Evolutionary conservation across 2,329 filamentous ascomycete species (phyloP).

Genomic region (Fusarium drepaniforme): DNA sequence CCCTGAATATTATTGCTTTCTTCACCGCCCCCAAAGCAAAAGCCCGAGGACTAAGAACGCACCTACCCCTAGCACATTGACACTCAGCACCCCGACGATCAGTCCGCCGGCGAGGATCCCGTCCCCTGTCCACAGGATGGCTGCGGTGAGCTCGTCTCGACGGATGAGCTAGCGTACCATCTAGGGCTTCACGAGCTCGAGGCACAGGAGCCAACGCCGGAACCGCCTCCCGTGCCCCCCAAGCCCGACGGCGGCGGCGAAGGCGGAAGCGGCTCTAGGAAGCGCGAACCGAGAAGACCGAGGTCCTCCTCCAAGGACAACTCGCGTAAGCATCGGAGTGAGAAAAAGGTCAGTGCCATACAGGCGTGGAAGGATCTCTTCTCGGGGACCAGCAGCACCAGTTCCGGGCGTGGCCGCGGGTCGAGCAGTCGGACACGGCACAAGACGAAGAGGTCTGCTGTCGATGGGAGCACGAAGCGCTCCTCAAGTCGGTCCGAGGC

Average conservation of each 20-base stretch:
- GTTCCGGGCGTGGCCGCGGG: conserved; percentile 18
- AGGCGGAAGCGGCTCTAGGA: neutral
- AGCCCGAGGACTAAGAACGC: conserved; percentile 24
- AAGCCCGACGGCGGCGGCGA: neutral
- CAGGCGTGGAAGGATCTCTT: conserved; percentile 43
- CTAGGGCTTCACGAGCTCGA: conserved; percentile 45
- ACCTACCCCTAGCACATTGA: conserved; percentile 44
- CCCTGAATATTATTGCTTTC: conserved; percentile 3
- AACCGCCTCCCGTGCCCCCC: conserved; percentile 19
- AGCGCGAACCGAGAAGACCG: neutral
- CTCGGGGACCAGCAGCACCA: conserved; percentile 7
- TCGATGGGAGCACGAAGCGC: conserved; percentile 16
- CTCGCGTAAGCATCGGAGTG: conserved; percentile 25
- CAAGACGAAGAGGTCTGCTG: conserved; percentile 35
- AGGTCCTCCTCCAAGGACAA: conserved; percentile 17
- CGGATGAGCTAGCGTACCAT: conserved; percentile 41
- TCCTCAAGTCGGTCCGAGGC: conserved; percentile 6
- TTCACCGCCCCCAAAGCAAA: neutral
- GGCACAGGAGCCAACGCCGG: conserved; percentile 28
- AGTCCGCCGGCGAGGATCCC: conserved; percentile 17
- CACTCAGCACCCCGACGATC: conserved; percentile 41
- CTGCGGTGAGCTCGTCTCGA: conserved; percentile 67
- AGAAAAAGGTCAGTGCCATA: conserved; percentile 30
- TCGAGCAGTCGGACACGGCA: conserved; percentile 35
- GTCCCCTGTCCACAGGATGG: conserved; percentile 52